These are phyloP conservation scores for Pholiota microspora DNA, from an alignment of 768 basidiomycete genomes.

Conservation along the genomic window DNA sequence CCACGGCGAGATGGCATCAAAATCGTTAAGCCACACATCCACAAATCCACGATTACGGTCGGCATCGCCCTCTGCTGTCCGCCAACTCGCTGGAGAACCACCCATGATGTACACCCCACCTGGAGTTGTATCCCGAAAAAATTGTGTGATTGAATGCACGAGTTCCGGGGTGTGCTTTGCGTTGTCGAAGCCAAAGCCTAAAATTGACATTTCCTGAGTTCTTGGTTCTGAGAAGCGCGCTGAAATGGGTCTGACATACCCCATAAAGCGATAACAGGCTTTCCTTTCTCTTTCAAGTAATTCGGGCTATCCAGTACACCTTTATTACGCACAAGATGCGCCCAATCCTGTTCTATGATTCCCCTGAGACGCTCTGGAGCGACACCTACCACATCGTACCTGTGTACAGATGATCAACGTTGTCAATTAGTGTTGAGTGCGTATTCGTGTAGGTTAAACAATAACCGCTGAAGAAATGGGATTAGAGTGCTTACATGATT, in stretches of 20 bases:
- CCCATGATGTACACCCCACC: slow-evolving; percentile 76
- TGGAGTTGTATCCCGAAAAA: slow-evolving; percentile 61
- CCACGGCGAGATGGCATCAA: slow-evolving; percentile 84
- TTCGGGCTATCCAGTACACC: slow-evolving; percentile 67
- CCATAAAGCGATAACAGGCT: slow-evolving; percentile 74
- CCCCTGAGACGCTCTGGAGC: slow-evolving; percentile 63
- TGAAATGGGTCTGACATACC: slow-evolving; percentile 34
- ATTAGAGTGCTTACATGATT: slow-evolving; percentile 60
- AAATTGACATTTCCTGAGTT: slow-evolving; percentile 2
- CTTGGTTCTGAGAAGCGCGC: not conserved
- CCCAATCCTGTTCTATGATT: slow-evolving; percentile 72
- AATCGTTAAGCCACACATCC: slow-evolving; percentile 71
- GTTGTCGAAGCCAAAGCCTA: slow-evolving; percentile 69
- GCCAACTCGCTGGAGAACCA: slow-evolving; percentile 74
- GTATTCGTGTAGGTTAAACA: not conserved
- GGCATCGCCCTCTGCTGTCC: slow-evolving; percentile 66
- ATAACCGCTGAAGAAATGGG: not conserved
- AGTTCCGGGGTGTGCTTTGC: slow-evolving; percentile 60
- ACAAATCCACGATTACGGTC: slow-evolving; percentile 66
- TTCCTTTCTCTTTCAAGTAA: slow-evolving; percentile 69
- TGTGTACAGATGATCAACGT: slow-evolving; percentile 22
- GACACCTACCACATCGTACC: slow-evolving; percentile 87
- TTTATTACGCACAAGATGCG: slow-evolving; percentile 62
- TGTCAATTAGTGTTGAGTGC: not conserved
- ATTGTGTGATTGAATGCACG: slow-evolving; percentile 51